These are phyloP conservation scores for Piloderma croceum DNA, from an alignment of 768 basidiomycete genomes.

Conservation along the genomic window DNA sequence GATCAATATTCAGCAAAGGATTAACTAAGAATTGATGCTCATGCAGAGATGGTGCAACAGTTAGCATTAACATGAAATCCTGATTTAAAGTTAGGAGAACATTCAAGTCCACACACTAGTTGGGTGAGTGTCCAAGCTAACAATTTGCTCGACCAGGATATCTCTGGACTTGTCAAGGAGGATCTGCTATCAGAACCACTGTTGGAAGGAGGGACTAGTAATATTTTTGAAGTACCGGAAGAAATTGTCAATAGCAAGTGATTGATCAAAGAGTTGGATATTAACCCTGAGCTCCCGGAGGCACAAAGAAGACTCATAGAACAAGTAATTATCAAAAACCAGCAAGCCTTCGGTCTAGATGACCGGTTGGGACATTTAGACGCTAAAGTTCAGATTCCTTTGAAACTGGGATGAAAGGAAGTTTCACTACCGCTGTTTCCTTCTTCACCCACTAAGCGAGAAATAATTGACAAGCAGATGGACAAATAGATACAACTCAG, in stretches of 20 bases:
- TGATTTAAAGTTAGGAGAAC: too few relatives aligned
- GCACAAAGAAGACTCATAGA: constrained; percentile 6
- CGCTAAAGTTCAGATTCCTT: constrained; percentile 18
- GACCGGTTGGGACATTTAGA: constrained; percentile 25
- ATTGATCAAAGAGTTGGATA: constrained; percentile 9
- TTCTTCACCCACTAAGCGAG: constrained; percentile 17
- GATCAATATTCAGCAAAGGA: too few relatives aligned
- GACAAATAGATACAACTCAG: constrained; percentile 28
- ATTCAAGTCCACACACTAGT: too few relatives aligned
- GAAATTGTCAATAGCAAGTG: constrained; percentile 6
- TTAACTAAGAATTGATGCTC: too few relatives aligned
- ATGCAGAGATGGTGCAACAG: too few relatives aligned
- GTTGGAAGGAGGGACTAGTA: constrained; percentile 13
- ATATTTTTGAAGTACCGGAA: constrained; percentile 18
- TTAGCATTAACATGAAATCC: too few relatives aligned
- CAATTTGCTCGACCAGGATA: too few relatives aligned
- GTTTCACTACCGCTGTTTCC: constrained; percentile 19
- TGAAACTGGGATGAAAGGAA: constrained; percentile 17
- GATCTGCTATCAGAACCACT: constrained; percentile 1
- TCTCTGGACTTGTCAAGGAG: neutral
- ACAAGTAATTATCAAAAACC: constrained; percentile 12
- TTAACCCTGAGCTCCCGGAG: constrained; percentile 14
- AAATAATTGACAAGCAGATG: constrained; percentile 24
- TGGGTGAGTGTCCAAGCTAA: too few relatives aligned
- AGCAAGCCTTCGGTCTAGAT: constrained; percentile 25